phyloP scores from a whole-genome alignment of 2,329 filamentous ascomycete species.

The Penicillium sp. region DNA sequence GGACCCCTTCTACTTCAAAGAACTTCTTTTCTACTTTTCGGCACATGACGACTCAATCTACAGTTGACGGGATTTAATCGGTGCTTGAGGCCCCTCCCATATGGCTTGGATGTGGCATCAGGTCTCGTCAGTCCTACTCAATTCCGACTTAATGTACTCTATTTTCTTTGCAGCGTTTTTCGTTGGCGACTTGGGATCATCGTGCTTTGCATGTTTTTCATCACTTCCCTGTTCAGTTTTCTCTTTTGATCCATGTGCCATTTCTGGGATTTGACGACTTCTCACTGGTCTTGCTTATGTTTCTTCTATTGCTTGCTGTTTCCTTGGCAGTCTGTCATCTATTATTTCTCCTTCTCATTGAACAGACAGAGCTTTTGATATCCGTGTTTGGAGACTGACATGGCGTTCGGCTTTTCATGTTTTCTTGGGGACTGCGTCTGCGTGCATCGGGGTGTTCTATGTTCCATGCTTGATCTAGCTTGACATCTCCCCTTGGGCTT shows the following conservation, averaged over 20 bases:
- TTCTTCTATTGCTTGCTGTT: constrained; percentile 14
- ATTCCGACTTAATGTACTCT: constrained; percentile 32
- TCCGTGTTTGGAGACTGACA: constrained; percentile 36
- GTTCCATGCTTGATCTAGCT: constrained; percentile 10
- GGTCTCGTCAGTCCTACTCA: constrained; percentile 17
- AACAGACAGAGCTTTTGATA: constrained; percentile 31
- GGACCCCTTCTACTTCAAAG: constrained; percentile 4
- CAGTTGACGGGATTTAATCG: constrained; percentile 18
- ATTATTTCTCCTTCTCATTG: background rate
- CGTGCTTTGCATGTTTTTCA: constrained; percentile 19
- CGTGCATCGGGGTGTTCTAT: constrained; percentile 21
- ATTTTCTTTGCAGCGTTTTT: constrained; percentile 29
- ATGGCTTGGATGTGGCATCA: constrained; percentile 8
- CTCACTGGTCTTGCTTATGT: constrained; percentile 17
- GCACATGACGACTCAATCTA: constrained; percentile 21
- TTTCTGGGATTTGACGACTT: constrained; percentile 21
- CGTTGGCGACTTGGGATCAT: constrained; percentile 22
- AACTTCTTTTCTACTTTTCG: constrained; percentile 13
- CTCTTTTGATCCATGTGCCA: constrained; percentile 12
- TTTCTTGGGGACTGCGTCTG: constrained; percentile 23
- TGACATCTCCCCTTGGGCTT: constrained; percentile 17
- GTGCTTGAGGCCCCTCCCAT: constrained; percentile 11
- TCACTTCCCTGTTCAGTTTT: constrained; percentile 8
- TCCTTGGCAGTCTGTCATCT: constrained; percentile 14
- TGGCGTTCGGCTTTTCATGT: constrained; percentile 32